Evolutionary conservation across 345 rosid genomes (phyloP), one percentile per base, ranked within the genome.

Genomic region (Cochlearia excelsa): DNA sequence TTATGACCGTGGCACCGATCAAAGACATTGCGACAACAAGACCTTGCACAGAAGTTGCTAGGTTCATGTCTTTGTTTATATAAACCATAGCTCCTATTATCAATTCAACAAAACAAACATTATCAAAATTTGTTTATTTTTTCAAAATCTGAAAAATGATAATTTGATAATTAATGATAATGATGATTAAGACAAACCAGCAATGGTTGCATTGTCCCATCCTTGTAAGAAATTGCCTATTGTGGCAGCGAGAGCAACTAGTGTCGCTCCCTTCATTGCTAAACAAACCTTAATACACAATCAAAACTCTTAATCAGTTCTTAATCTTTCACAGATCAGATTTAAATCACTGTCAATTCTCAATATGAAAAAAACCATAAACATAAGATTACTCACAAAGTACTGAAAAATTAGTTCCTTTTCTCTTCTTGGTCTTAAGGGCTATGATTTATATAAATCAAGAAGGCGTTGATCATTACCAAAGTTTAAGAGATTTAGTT

Each of bases 201-300:
- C 97, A 81, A 93, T 93, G 27, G 97, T 88, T 61, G 99, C 99
- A 79, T 89, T 93, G 81, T 93, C 99, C 99, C 99, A 93, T 80
- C 99, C 99, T 77, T 89, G 99, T 64, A 93, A 82, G 77, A 93
- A 89, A 81, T 85, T 93, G 51, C 99, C 99, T 53, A 93, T 61
- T 9, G 95, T 69, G 49, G 99, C 97, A 43, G 85, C 87, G 77
- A 93, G 79, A 72, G 99, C 99, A 57, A 93, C 99, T 54, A 81
- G 59, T 26, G 83, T 86, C 61, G 97, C 91, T 69, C 89, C 94
- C 54, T 59, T 84, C 97, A 88, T 86, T 75, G 70, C 72, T 62
- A 71, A 52, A 3, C 35, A 33, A 33, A 33, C 35, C 35, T 33
- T 33, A 33, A 33, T 5, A 33, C 35, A 3, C 3, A 33, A 33